Evolutionary conservation across 306 rosid species (phyloP).

Genomic region (Oxytropis ochrocephala): DNA sequence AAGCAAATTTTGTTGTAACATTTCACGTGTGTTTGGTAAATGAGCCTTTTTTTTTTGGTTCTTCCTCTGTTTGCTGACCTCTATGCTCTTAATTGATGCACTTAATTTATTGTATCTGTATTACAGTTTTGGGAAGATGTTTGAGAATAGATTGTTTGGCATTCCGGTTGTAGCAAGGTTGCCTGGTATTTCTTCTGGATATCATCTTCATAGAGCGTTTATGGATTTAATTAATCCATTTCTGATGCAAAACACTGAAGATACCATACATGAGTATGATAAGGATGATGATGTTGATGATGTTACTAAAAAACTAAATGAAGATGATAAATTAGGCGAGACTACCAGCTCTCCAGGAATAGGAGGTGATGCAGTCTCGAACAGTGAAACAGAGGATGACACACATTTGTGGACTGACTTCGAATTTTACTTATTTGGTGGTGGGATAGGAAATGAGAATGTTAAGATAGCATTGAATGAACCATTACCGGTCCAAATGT

Average conservation of each 20-base stretch:
- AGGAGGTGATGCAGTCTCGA: slow-evolving; percentile 40
- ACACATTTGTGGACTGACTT: slow-evolving; percentile 38
- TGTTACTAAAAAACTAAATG: slow-evolving; percentile 27
- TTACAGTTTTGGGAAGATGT: slow-evolving; percentile 23
- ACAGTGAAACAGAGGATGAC: slow-evolving; percentile 34
- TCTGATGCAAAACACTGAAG: slow-evolving; percentile 31
- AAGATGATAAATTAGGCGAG: slow-evolving; percentile 44
- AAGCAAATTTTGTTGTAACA: background rate
- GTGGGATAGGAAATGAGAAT: background rate
- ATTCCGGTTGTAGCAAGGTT: slow-evolving; percentile 63
- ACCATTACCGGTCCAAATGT: slow-evolving; percentile 20
- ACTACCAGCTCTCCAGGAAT: slow-evolving; percentile 28
- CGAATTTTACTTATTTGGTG: slow-evolving; percentile 30
- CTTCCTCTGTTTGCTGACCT: slow-evolving; percentile 16
- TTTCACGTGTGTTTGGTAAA: slow-evolving; percentile 1
- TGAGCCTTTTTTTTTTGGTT: background rate
- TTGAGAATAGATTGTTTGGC: slow-evolving; percentile 34
- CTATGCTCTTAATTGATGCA: slow-evolving; percentile 13
- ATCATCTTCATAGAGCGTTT: slow-evolving; percentile 45
- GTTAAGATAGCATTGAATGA: slow-evolving; percentile 38
- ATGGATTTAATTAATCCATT: slow-evolving; percentile 55
- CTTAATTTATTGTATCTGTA: slow-evolving; percentile 24
- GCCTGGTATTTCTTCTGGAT: slow-evolving; percentile 39
- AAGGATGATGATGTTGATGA: slow-evolving; percentile 20
- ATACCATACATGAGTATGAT: slow-evolving; percentile 25